A percentile compares a stretch with the other conserved stretches of the same genome.
Conservation (phyloP, 768 basidiomycete species). For the Albatrellus ellisii region DNA sequence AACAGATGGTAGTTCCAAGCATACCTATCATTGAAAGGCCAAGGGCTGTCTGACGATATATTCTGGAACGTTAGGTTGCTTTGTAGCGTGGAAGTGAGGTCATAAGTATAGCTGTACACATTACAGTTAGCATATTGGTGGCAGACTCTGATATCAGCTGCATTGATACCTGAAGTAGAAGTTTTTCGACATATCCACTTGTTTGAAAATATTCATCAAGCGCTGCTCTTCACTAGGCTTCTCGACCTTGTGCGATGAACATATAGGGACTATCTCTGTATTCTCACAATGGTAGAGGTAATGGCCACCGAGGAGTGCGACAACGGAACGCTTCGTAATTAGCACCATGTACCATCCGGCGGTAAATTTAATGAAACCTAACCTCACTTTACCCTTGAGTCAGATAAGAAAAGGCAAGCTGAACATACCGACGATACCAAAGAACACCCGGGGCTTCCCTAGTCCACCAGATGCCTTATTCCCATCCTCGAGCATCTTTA, state of each 20-base stretch:
- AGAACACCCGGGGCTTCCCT: constrained; percentile 65
- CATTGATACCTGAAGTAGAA: constrained; percentile 95
- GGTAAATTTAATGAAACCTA: constrained; percentile 89
- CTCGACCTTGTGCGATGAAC: constrained; percentile 72
- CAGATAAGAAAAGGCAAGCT: not conserved
- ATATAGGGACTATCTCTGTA: constrained; percentile 72
- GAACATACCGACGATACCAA: constrained; percentile 63
- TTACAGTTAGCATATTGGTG: not conserved
- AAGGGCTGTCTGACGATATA: constrained; percentile 28
- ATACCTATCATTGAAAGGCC: constrained; percentile 76
- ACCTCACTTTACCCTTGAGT: not conserved
- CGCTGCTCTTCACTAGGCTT: constrained; percentile 83
- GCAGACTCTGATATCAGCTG: not conserved
- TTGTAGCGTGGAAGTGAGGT: constrained; percentile 92
- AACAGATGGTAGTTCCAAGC: constrained; percentile 95
- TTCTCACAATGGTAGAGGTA: constrained; percentile 94
- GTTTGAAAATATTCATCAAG: constrained; percentile 82
- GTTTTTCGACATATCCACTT: constrained; percentile 97
- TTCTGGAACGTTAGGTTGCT: constrained; percentile 64
- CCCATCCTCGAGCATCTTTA: constrained; percentile 93
- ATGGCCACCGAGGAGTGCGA: constrained; percentile 89
- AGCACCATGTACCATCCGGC: constrained; percentile 94
- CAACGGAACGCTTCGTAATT: constrained; percentile 81
- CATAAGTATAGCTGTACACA: constrained; percentile 74
- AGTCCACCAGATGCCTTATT: constrained; percentile 83